These are phyloP conservation scores for Botrytis hyacinthi DNA, from an alignment of 2,329 filamentous ascomycete species.

Conservation along the genomic window DNA sequence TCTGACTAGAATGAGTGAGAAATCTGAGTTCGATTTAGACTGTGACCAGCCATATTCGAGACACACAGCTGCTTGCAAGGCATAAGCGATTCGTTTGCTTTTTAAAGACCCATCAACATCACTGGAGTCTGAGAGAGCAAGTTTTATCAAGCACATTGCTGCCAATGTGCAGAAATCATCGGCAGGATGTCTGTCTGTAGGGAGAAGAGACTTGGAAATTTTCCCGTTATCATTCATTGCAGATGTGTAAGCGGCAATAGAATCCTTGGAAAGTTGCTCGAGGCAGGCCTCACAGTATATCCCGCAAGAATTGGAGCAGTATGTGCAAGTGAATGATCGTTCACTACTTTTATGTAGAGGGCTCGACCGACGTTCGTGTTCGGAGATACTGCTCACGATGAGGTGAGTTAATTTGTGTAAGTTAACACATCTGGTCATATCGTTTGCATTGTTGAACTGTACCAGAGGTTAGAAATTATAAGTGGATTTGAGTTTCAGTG, in stretches of 20 bases:
- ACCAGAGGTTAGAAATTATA: background rate
- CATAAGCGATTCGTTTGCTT: constrained; percentile 24
- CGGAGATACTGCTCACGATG: constrained; percentile 32
- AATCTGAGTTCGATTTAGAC: constrained; percentile 43
- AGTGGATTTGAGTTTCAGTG: background rate
- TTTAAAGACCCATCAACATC: constrained; percentile 22
- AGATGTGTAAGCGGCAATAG: constrained; percentile 29
- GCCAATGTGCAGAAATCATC: constrained; percentile 38
- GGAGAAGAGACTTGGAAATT: constrained; percentile 33
- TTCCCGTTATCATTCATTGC: constrained; percentile 32
- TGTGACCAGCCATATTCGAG: constrained; percentile 38
- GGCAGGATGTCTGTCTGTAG: constrained; percentile 39
- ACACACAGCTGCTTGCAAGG: constrained; percentile 37
- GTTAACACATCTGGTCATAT: constrained; percentile 33
- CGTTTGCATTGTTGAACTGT: constrained; percentile 17
- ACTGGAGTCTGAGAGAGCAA: constrained; percentile 23
- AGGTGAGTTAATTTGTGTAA: constrained; percentile 35
- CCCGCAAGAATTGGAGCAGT: constrained; percentile 28
- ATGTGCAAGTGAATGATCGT: constrained; percentile 24
- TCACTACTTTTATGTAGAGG: constrained; percentile 16
- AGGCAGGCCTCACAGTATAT: constrained; percentile 30
- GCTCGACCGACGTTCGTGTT: constrained; percentile 26
- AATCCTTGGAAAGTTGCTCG: constrained; percentile 25
- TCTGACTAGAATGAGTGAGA: constrained; percentile 41
- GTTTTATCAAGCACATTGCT: constrained; percentile 38